Evolutionary conservation across 352 stramenopile genomes (phyloP), one percentile per base, ranked within the genome.

Genomic region (Globisporangium radiosum): DNA sequence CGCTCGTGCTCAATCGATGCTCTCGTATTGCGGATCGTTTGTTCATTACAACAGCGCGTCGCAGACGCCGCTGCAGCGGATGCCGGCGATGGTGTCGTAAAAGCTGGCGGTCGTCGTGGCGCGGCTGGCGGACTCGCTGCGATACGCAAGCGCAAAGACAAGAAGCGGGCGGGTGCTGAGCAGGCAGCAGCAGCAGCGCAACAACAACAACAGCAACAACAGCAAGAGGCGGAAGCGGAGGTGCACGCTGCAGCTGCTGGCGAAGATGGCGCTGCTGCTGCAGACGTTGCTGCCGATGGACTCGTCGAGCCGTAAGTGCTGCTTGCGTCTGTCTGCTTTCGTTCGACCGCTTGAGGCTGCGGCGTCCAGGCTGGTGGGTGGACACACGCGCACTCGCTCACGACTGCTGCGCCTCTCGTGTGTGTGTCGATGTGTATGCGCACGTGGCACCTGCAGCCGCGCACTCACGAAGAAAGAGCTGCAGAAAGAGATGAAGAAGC

Each of bases 391-490:
- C 11, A 7, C 14, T 47, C n/a, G 9, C 43, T 47, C 43, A 17
- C 43, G 7, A 14, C 42, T 54, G 63, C 11, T 14, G 19, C 2
- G 62, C 9, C 59, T 3, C 25, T 25, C 25, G 25, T 25, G 25
- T 25, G 0, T 19, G 17, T 19, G 17, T 19, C 17, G 17, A 19
- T 19, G 17, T 19, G 25, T 2, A 25, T 25, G 2, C 25, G 25
- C 25, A 25, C 25, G 25, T 25, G 25, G 25, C 25, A 25, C 1
- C 45, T 51, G 2, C 40, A 84, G 75, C 17, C 70, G 68, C 58
- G 67, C 68, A 45, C 85, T 87, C 76, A 88, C 73, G 38, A 88
- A 87, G 72, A 88, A 83, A 45, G 83, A 90, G 62, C 61, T 92
- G 52, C 73, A 85, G 58, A 90, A 90, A 71, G 83, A 90, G 52